phyloP scores from a whole-genome alignment of 257 asterid species.

The Penstemon eatonii region DNA sequence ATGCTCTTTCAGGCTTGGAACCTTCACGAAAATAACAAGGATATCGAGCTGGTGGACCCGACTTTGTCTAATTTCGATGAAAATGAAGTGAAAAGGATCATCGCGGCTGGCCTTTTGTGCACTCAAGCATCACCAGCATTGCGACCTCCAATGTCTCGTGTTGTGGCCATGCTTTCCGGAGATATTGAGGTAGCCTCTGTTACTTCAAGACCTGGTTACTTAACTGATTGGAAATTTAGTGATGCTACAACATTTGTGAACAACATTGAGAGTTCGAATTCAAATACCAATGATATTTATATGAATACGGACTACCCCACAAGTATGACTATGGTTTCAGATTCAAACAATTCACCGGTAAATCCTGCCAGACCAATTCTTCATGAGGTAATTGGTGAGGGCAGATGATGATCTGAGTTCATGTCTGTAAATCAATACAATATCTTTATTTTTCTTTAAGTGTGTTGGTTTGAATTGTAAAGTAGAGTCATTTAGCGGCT shows the following conservation, averaged over 20 bases:
- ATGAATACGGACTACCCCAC: not conserved
- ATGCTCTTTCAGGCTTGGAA: conserved; percentile 18
- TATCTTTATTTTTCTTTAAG: not conserved
- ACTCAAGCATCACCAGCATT: conserved; percentile 19
- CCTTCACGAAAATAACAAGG: conserved; percentile 7
- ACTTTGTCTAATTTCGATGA: not conserved
- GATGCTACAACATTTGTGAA: not conserved
- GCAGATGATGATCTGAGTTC: conserved; percentile 13
- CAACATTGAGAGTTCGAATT: not conserved
- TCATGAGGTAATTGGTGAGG: conserved; percentile 27
- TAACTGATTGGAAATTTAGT: not conserved
- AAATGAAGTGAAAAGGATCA: not conserved
- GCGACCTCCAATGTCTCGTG: conserved; percentile 22
- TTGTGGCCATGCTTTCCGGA: conserved; percentile 19
- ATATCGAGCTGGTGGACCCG: conserved; percentile 11
- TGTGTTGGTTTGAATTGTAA: no score
- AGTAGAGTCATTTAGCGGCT: not conserved
- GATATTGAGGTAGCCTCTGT: conserved; percentile 14
- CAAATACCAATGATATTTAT: not conserved
- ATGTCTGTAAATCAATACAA: conserved; percentile 5
- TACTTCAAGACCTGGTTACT: conserved; percentile 19
- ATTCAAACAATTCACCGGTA: conserved; percentile 11
- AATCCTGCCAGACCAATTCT: conserved; percentile 40
- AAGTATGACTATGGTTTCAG: not conserved
- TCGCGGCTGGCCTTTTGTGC: conserved; percentile 11